Conservation (phyloP, 2,329 filamentous ascomycete species). For the Exophiala sideris region DNA sequence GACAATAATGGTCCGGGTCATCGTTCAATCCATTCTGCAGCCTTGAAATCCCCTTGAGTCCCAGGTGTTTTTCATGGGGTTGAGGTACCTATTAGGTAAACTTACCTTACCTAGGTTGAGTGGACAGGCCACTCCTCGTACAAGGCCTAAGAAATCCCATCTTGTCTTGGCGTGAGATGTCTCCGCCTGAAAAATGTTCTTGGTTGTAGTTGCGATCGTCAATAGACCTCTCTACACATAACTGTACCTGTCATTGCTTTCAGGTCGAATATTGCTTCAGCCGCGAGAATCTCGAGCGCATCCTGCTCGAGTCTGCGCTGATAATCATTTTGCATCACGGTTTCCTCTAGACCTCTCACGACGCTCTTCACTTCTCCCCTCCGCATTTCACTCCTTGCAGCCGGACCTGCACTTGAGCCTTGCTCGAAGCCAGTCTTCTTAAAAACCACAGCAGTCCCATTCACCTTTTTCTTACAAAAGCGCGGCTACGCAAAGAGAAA, state of each 20-base stretch:
- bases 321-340: constrained; percentile 3
- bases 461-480: constrained; percentile 6
- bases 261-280: neutral
- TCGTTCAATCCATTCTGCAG: too few relatives aligned
- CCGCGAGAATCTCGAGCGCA: constrained; percentile 17
- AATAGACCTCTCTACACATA: neutral
- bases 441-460: constrained; percentile 9
- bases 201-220: too few relatives aligned
- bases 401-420: constrained; percentile 62
- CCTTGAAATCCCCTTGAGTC: too few relatives aligned
- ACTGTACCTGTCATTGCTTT: neutral
- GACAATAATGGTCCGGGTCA: too few relatives aligned
- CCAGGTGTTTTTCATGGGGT: too few relatives aligned
- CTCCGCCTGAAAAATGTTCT: too few relatives aligned
- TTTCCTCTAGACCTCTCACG: constrained; percentile 4
- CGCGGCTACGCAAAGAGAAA: constrained; percentile 62
- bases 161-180: too few relatives aligned
- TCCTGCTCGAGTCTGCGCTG: constrained; percentile 13
- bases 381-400: constrained; percentile 57
- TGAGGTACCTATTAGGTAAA: too few relatives aligned
- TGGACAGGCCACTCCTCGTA: too few relatives aligned
- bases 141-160: too few relatives aligned
- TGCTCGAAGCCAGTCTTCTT: constrained; percentile 26
- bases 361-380: constrained; percentile 54
- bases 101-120: too few relatives aligned